Base-by-base conservation (phyloP, 2,329 filamentous ascomycete genomes). In the Spiromastix sp. region DNA sequence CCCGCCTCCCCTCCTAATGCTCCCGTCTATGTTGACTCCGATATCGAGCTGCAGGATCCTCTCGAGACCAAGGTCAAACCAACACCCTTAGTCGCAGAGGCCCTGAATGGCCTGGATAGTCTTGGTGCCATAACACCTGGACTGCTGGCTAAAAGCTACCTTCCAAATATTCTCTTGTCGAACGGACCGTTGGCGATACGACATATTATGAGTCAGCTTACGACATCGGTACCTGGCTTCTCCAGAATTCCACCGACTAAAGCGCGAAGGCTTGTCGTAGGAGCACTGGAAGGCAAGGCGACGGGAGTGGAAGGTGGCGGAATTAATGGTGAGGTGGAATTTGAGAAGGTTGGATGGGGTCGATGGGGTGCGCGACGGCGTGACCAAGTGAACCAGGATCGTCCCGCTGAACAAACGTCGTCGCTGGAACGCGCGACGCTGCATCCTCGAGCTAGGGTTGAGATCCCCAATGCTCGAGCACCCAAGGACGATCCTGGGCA, bases 341-440 rank as follows among this genome's bases (percentile, higher is more conserved):
- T 93, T 55, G 83, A 93, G 59, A 96, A 96, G 69, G 85, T 95
- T 40, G 89, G 89, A 53, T 96, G 89, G 89, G 91, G 91, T 40
- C 78, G 86, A 46, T 98, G 89, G 89, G 83, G 93, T 59, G 91
- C 87, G 42, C 78, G 78, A 54, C 71, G 76, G 55, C 77, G 77
- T 49, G 83, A 79, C 36, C 74, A 83, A 42, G 64, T 71, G 28
- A 49, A 64, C 42, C 66, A 68, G 43, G 56, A 65, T 38, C 45
- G 33, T 24, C 27, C 17, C 13, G 21, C 26, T n/a, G 4, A 15
- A 10, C 30, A 30, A 3, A 50, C 35, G 42, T 59, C 26, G 71
- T 69, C 37, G 68, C 71, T 20, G 67, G 68, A 5, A 66, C 67
- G 24, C 9, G 4, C 22, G 12, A 6, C 10, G 16, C 34, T 18